Percentiles rank a stretch among this genome's conserved stretches.
Evolutionary conservation across 768 basidiomycete genomes (phyloP).

Genomic region (Imleria badia): DNA sequence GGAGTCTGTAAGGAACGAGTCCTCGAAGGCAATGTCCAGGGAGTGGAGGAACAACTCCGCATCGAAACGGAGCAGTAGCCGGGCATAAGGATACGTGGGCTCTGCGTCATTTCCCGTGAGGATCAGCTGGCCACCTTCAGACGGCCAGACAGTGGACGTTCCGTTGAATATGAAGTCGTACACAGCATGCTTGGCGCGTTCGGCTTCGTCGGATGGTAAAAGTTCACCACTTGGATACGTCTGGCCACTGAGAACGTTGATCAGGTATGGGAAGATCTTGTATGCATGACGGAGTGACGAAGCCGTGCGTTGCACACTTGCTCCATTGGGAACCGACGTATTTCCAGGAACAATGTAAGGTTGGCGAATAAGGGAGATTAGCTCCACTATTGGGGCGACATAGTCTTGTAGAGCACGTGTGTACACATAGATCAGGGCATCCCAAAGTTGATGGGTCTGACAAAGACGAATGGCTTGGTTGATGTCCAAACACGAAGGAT

Average conservation of each 20-base stretch:
- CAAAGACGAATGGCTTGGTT: slow-evolving; percentile 90
- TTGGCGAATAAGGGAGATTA: slow-evolving; percentile 72
- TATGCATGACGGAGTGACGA: slow-evolving; percentile 67
- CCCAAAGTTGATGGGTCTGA: slow-evolving; percentile 79
- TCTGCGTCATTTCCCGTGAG: slow-evolving; percentile 73
- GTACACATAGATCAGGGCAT: slow-evolving; percentile 93
- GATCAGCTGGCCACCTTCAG: slow-evolving; percentile 68
- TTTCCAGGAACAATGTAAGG: slow-evolving; percentile 4
- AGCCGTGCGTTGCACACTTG: slow-evolving; percentile 12
- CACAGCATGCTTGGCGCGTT: slow-evolving; percentile 66
- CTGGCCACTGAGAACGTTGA: slow-evolving; percentile 75
- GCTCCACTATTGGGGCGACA: slow-evolving; percentile 83
- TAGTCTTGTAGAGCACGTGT: slow-evolving; percentile 87
- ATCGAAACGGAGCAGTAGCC: slow-evolving; percentile 82
- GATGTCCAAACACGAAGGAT: slow-evolving; percentile 87
- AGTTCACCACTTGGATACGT: slow-evolving; percentile 84
- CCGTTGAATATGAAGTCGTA: slow-evolving; percentile 87
- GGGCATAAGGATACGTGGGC: slow-evolving; percentile 87
- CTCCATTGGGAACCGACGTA: slow-evolving; percentile 6
- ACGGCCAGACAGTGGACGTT: slow-evolving; percentile 77
- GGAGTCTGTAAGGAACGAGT: slow-evolving; percentile 78
- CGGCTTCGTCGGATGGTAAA: slow-evolving; percentile 61
- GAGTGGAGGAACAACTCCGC: slow-evolving; percentile 93
- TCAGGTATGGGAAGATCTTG: slow-evolving; percentile 89
- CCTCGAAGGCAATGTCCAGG: slow-evolving; percentile 94